Percentiles rank a stretch among this genome's conserved stretches.
Evolutionary conservation across 2,329 filamentous ascomycete genomes (phyloP).

Genomic region (Acrocalymma vagum): DNA sequence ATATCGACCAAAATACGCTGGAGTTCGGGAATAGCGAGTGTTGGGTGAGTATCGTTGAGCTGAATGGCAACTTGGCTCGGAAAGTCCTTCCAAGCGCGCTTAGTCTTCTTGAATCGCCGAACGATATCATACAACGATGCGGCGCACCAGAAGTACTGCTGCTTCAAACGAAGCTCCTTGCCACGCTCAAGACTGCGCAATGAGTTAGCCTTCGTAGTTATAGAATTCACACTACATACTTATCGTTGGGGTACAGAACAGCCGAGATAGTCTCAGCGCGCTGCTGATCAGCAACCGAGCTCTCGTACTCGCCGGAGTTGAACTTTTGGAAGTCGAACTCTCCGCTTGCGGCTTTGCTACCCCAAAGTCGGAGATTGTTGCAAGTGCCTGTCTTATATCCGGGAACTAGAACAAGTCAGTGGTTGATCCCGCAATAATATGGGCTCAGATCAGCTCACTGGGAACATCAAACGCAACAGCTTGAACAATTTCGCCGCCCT

Average conservation of each 20-base stretch:
- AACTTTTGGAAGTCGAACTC: slow-evolving; percentile 99
- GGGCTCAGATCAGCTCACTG: slow-evolving; percentile 26
- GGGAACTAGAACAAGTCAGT: slow-evolving; percentile 70
- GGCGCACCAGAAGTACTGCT: slow-evolving; percentile 99
- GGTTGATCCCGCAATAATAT: not conserved
- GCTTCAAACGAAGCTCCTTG: slow-evolving; percentile 96
- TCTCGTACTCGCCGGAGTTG: slow-evolving; percentile 98
- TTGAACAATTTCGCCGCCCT: slow-evolving; percentile 90
- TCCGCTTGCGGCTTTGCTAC: slow-evolving; percentile 93
- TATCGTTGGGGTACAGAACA: slow-evolving; percentile 97
- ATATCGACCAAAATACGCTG: slow-evolving; percentile 90
- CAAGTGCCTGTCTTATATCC: slow-evolving; percentile 90
- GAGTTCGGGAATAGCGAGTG: slow-evolving; percentile 92
- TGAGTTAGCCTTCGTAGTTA: too few species aligned
- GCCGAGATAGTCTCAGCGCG: slow-evolving; percentile 98
- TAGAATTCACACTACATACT: too few species aligned
- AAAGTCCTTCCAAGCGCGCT: slow-evolving; percentile 90
- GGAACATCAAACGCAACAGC: slow-evolving; percentile 92
- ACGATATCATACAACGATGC: slow-evolving; percentile 97
- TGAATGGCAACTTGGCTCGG: slow-evolving; percentile 96
- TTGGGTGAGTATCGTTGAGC: slow-evolving; percentile 97
- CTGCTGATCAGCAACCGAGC: slow-evolving; percentile 97
- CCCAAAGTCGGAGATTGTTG: slow-evolving; percentile 97
- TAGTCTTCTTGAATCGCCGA: slow-evolving; percentile 96
- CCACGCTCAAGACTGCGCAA: slow-evolving; percentile 75